phyloP scores from a whole-genome alignment of 345 rosid genomes.

The Geranium brycei region DNA sequence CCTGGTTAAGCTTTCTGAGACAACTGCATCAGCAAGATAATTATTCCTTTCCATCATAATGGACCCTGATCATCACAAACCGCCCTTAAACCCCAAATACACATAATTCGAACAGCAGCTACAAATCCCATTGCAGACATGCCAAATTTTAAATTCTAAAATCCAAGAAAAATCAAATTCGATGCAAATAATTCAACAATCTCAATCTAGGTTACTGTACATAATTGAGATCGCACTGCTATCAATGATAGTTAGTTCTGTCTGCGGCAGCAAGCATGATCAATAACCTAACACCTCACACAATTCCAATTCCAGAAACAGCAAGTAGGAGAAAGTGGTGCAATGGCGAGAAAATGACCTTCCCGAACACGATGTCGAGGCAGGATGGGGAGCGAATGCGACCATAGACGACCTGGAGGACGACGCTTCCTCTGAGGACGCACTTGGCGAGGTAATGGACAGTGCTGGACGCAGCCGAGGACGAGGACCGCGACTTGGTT shows the following conservation, averaged over 20 bases:
- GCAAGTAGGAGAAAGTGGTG: neutral
- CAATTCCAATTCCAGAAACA: neutral
- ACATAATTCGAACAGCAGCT: neutral
- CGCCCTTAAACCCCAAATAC: neutral
- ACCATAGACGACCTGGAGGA: slow-evolving; percentile 74
- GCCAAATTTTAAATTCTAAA: neutral
- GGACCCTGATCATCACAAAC: neutral
- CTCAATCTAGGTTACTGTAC: neutral
- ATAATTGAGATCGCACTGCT: neutral
- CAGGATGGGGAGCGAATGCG: slow-evolving; percentile 60
- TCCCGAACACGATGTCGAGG: slow-evolving; percentile 75
- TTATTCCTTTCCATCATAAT: too few relatives aligned
- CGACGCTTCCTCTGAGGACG: slow-evolving; percentile 69
- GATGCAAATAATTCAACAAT: neutral
- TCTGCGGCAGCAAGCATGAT: neutral
- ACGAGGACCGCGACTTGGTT: slow-evolving; percentile 49
- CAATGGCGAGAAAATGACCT: slow-evolving; percentile 29
- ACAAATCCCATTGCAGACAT: neutral
- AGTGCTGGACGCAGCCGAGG: slow-evolving; percentile 35
- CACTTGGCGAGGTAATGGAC: slow-evolving; percentile 78
- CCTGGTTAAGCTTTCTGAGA: neutral
- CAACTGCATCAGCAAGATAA: too few relatives aligned
- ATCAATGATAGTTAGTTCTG: neutral
- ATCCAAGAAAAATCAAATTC: neutral
- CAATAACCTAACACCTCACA: neutral